A percentile compares a stretch with the other conserved stretches of the same genome.
These are phyloP conservation scores for Monsonia emarginata DNA, from an alignment of 441 rosid species.

Conservation along the genomic window DNA sequence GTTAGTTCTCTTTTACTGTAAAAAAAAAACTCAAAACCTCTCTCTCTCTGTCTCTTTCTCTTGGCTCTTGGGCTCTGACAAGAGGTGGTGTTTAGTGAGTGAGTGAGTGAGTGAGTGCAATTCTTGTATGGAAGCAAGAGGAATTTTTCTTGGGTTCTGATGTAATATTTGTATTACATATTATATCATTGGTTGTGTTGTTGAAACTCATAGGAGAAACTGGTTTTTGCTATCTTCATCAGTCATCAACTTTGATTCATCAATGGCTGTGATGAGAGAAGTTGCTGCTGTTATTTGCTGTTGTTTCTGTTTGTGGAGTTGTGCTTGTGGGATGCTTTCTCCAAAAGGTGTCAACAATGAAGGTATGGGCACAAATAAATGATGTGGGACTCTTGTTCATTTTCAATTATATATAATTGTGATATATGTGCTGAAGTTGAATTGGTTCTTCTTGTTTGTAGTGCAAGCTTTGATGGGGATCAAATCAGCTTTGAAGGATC, in stretches of 20 bases:
- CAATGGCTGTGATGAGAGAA: conserved; percentile 12
- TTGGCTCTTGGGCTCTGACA: conserved; percentile 32
- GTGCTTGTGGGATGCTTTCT: conserved; percentile 61
- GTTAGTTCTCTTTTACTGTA: conserved; percentile 28
- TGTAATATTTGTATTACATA: background rate
- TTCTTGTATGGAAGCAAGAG: conserved; percentile 1
- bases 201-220: background rate
- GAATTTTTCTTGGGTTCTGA: background rate
- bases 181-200: conserved; percentile 19
- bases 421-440: conserved; percentile 17
- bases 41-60: conserved; percentile 26
- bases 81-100: conserved; percentile 23
- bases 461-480: conserved; percentile 90
- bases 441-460: conserved; percentile 25
- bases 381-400: too few relatives aligned
- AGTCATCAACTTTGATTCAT: background rate
- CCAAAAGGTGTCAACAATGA: conserved; percentile 92
- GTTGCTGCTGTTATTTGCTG: conserved; percentile 11
- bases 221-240: too few relatives aligned
- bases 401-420: conserved; percentile 10
- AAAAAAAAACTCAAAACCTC: conserved; percentile 34
- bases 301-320: conserved; percentile 39
- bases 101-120: conserved; percentile 28
- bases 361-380: conserved; percentile 39
- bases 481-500: conserved; percentile 65